phyloP scores from a whole-genome alignment of 192 early-diverging fungal genomes.

The Umbelopsis sp. region DNA sequence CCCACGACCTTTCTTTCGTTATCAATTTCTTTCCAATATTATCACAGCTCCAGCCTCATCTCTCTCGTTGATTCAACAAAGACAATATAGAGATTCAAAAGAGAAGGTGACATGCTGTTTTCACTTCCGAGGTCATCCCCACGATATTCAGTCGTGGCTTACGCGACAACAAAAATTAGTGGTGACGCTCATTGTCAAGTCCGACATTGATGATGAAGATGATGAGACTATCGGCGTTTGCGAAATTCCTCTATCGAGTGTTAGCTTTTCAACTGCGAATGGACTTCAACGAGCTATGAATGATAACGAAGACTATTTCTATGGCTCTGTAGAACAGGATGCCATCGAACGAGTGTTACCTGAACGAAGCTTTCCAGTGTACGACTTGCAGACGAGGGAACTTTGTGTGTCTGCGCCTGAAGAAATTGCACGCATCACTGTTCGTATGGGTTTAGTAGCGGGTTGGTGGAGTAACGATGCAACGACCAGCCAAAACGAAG shows the following conservation, averaged over 20 bases:
- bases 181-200: neutral
- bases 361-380: constrained; percentile 26
- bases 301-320: neutral
- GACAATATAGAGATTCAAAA: neutral
- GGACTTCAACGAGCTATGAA: neutral
- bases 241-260: neutral
- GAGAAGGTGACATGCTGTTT: constrained; percentile 25
- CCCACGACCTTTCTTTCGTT: constrained; percentile 26
- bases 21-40: constrained; percentile 25
- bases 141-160: constrained; percentile 32
- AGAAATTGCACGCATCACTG: constrained; percentile 28
- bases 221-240: constrained; percentile 3
- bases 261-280: neutral
- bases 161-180: constrained; percentile 1
- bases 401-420: constrained; percentile 16
- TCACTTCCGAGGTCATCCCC: constrained; percentile 29
- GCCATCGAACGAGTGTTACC: constrained; percentile 13
- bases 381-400: constrained; percentile 7
- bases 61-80: constrained; percentile 1
- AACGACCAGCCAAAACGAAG: neutral
- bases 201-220: constrained; percentile 4
- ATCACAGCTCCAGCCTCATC: constrained; percentile 25
- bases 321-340: constrained; percentile 15
- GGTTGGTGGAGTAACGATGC: constrained; percentile 32
- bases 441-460: constrained; percentile 30